A percentile compares a stretch with the other conserved stretches of the same genome.
phyloP scores from a whole-genome alignment of 1,139 yeast genomes.

The Torulaspora globosa region DNA sequence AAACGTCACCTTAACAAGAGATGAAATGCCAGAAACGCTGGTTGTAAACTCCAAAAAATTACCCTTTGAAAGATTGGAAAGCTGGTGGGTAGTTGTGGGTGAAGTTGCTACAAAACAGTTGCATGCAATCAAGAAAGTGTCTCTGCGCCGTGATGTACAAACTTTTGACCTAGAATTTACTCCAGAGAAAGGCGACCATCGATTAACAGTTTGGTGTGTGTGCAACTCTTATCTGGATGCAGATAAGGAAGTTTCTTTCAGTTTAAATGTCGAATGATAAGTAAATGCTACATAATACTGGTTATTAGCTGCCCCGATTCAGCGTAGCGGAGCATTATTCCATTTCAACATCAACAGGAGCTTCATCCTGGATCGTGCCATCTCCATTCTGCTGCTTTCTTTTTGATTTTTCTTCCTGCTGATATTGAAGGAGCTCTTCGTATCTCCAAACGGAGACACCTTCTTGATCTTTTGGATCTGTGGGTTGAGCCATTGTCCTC shows the following conservation, averaged over 20 bases:
- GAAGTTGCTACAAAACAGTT: constrained; percentile 56
- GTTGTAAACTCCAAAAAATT: constrained; percentile 53
- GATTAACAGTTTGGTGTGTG: constrained; percentile 73
- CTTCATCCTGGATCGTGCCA: constrained; percentile 7
- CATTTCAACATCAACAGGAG: constrained; percentile 21
- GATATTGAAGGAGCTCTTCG: constrained; percentile 62
- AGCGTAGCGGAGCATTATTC: neutral
- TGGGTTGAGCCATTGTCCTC: constrained; percentile 91
- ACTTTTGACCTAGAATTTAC: constrained; percentile 52
- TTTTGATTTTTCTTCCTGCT: constrained; percentile 45
- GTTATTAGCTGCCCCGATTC: too few relatives aligned
- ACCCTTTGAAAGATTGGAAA: constrained; percentile 61
- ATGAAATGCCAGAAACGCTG: constrained; percentile 70
- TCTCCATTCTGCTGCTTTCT: constrained; percentile 10
- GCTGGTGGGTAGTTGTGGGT: constrained; percentile 87
- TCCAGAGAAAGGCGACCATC: constrained; percentile 59
- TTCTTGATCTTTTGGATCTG: constrained; percentile 85
- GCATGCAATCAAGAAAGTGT: constrained; percentile 68
- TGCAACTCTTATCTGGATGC: constrained; percentile 90
- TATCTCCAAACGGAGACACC: constrained; percentile 93
- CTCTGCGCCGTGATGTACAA: constrained; percentile 52
- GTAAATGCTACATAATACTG: too few relatives aligned
- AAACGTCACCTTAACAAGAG: constrained; percentile 57
- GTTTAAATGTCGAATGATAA: constrained; percentile 37
- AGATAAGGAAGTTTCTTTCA: constrained; percentile 69